phyloP scores from a whole-genome alignment of 768 basidiomycete genomes.

The Pleurotus eryngii region DNA sequence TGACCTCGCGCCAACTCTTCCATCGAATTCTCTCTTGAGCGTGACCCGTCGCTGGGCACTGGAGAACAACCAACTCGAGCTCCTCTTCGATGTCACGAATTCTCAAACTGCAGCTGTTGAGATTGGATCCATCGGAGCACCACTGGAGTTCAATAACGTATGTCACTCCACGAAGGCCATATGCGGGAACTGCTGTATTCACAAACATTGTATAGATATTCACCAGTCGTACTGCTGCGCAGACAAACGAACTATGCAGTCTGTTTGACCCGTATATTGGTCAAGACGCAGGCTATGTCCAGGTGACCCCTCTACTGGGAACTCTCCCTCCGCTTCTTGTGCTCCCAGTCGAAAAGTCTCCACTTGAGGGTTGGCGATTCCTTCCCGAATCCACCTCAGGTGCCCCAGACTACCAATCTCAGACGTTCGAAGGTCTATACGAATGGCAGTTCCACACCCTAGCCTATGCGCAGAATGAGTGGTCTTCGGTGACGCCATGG shows the following conservation, averaged over 20 bases:
- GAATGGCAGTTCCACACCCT: constrained; percentile 61
- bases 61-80: constrained; percentile 35
- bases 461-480: constrained; percentile 54
- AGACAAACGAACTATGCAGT: constrained; percentile 50
- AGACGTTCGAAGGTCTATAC: constrained; percentile 57
- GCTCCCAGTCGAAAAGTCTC: constrained; percentile 39
- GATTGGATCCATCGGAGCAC: constrained; percentile 50
- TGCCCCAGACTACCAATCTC: constrained; percentile 50
- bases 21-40: constrained; percentile 38
- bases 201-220: constrained; percentile 39
- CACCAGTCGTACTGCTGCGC: constrained; percentile 46
- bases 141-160: constrained; percentile 57
- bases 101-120: constrained; percentile 43
- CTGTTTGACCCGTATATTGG: constrained; percentile 58
- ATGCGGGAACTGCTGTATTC: background rate
- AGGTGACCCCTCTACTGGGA: constrained; percentile 50
- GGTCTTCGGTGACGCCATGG: constrained; percentile 50
- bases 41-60: constrained; percentile 53
- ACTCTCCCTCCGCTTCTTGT: constrained; percentile 52
- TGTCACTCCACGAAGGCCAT: constrained; percentile 11
- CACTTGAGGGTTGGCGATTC: constrained; percentile 60
- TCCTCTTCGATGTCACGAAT: constrained; percentile 51
- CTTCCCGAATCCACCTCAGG: constrained; percentile 45
- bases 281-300: constrained; percentile 53
- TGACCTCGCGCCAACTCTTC: constrained; percentile 46